Evolutionary conservation across 2,329 filamentous ascomycete genomes (phyloP).

Genomic region (Didymella keratinophila): DNA sequence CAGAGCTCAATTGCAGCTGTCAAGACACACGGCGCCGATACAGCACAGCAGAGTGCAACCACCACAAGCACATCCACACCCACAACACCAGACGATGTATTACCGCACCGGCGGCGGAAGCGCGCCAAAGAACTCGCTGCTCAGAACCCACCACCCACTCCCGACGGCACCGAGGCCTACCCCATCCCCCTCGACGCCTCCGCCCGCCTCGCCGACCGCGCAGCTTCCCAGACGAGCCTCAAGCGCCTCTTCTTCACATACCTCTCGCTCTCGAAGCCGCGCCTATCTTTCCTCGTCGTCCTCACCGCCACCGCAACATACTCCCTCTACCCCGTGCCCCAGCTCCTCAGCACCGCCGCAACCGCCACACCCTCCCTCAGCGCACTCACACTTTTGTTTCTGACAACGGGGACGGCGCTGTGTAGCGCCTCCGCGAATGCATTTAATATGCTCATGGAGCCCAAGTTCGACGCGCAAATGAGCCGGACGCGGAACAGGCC

Average conservation of each 20-base stretch:
- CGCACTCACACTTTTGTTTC: slow-evolving; percentile 88
- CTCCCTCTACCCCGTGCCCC: slow-evolving; percentile 89
- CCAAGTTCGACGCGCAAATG: slow-evolving; percentile 89
- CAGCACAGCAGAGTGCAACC: slow-evolving; percentile 14
- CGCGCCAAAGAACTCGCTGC: slow-evolving; percentile 37
- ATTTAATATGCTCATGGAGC: slow-evolving; percentile 97
- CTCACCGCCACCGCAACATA: slow-evolving; percentile 91
- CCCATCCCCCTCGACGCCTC: slow-evolving; percentile 66
- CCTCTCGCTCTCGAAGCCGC: slow-evolving; percentile 93
- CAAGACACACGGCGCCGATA: slow-evolving; percentile 16
- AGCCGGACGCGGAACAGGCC: slow-evolving; percentile 89
- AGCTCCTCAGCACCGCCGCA: slow-evolving; percentile 75
- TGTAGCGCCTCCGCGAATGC: slow-evolving; percentile 93
- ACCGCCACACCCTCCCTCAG: slow-evolving; percentile 80
- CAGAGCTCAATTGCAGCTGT: slow-evolving; percentile 41
- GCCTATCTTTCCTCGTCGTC: slow-evolving; percentile 88
- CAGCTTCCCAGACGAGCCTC: slow-evolving; percentile 64
- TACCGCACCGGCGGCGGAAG: slow-evolving; percentile 48
- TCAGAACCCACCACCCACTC: slow-evolving; percentile 8
- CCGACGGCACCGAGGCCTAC: slow-evolving; percentile 35
- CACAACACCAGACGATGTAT: slow-evolving; percentile 35
- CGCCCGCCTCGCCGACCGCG: slow-evolving; percentile 63
- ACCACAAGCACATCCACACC: slow-evolving; percentile 9
- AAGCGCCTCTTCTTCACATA: slow-evolving; percentile 78
- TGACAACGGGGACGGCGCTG: slow-evolving; percentile 86